Base-by-base conservation (phyloP, 1,284 basidiomycete genomes). In the Ganoderma sp. region DNA sequence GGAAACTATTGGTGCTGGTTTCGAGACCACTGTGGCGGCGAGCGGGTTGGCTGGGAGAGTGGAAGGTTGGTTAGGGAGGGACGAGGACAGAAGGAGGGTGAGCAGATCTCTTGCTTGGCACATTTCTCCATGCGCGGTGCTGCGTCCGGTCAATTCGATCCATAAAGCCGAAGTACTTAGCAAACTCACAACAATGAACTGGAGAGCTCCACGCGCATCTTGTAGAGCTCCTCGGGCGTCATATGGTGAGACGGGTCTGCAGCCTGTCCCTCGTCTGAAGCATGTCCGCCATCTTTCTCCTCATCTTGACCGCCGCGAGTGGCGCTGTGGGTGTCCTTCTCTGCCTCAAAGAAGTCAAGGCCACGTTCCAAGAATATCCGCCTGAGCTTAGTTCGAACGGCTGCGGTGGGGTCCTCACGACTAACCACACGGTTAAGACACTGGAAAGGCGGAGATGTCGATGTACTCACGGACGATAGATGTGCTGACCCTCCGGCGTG, bases 41-140 rank as follows among this genome's bases (percentile, higher is more conserved):
- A 94, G 80, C 2, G 83, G 78, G 22, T 83, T 79, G n/a, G 78
- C 76, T 39, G 73, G 80, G 72, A 79, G 73, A 5, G 75, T 67
- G 22, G 75, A 67, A 8, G 75, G 67, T 68, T 70, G 74, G 42
- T 66, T 41, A 25, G 69, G 60, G 19, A 67, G 66, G 3, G 71
- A 69, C 3, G 68, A 61, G 41, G 73, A 70, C 3, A 69, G 78
- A 34, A 90, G 81, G 34, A 86, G 76, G 32, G 80, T 80, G 34
- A 94, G 79, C 39, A 94, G 80, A 69, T 93, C 90, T 72, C 85
- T 86, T 15, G 91, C 91, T 68, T 90, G 88, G 8, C 85, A 85
- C 86, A 94, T 91, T 79, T 94, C 93, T 73, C 91, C 91, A 57
- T 88, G 78, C 17, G 92, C 90, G 69, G 88, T 85, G 70, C 92